Evolutionary conservation across 2,329 filamentous ascomycete genomes (phyloP).

Genomic region (Teratosphaeria gauchensis): DNA sequence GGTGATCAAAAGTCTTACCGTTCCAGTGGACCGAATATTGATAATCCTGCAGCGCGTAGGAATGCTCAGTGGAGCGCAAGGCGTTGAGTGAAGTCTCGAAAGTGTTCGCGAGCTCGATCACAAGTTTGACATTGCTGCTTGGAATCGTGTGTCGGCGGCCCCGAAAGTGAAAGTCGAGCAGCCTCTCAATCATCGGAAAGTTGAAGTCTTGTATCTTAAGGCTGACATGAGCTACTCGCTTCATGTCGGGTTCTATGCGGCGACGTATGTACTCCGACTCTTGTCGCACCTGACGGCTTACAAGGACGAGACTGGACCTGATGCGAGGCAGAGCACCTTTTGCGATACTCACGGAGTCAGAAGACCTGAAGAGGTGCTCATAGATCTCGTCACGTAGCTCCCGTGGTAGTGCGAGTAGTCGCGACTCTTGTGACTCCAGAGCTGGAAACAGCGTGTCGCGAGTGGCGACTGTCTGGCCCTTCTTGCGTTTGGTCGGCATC

Average conservation of each 20-base stretch:
- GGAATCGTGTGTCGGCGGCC: background rate
- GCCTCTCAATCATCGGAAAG: background rate
- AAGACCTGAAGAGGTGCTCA: background rate
- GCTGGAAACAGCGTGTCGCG: background rate
- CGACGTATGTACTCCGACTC: background rate
- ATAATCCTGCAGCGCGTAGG: background rate
- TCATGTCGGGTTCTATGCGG: background rate
- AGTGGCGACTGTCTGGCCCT: background rate
- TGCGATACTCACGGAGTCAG: background rate
- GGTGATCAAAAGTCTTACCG: no score
- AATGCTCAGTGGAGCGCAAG: background rate
- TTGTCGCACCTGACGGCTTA: background rate
- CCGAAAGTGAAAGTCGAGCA: background rate
- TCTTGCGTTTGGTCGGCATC: background rate
- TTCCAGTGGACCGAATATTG: no score
- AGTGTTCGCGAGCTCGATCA: background rate
- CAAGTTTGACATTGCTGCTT: background rate
- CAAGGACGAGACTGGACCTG: background rate
- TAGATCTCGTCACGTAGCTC: slow-evolving; percentile 6
- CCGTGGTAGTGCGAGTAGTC: slow-evolving; percentile 2
- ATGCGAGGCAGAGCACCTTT: background rate
- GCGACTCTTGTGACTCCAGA: background rate
- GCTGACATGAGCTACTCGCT: background rate
- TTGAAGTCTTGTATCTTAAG: background rate
- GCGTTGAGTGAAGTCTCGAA: background rate